Evolutionary conservation across 2,329 filamentous ascomycete species (phyloP), one percentile per base, ranked within the genome.

Genomic region (Cercospora sesami): DNA sequence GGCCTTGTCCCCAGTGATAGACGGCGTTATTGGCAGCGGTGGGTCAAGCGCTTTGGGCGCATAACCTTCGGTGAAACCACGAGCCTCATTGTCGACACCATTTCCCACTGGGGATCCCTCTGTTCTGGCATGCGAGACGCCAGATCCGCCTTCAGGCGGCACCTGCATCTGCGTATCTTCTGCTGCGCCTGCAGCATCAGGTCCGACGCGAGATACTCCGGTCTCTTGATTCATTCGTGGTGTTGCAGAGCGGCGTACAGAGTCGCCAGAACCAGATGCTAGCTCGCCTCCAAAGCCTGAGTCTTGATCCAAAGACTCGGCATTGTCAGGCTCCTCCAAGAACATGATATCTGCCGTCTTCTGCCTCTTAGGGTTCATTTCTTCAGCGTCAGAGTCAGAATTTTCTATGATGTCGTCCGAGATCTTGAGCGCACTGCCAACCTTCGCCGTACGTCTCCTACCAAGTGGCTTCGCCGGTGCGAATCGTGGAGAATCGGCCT

Each of bases 401-500:
- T 68, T 42, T 5, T 53, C 61, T 16, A 60, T 61, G 33, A 57
- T 55, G 7, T 67, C 55, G 28, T 61, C 26, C 21, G 66, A 64
- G 18, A 65, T 62, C 42, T 62, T 18, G 14, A 64, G 18, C 10
- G n/a, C 45, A 33, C 60, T 58, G 28, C 67, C 66, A 26, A 67
- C 30, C 33, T n/a, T 63, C 7, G 67, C 66, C 8, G 69, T 71
- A 21, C 68, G 65, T 64, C 63, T 68, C 45, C 62, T 59, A 18
- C 66, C 48, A 30, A 58, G 53, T 4, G 61, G 55, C 45, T 63
- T 21, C 31, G 66, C 60, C 3, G 64, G 58, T 30, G 68, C 64
- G 28, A 69, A 69, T 21, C 69, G 64, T n/a, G 64, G 67, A 12
- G 61, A 60, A 10, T 60, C 36, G 12, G 63, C 64, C 3, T 67